These are phyloP conservation scores for Ustilago crameri DNA, from an alignment of 1,284 basidiomycete genomes.

Conservation along the genomic window DNA sequence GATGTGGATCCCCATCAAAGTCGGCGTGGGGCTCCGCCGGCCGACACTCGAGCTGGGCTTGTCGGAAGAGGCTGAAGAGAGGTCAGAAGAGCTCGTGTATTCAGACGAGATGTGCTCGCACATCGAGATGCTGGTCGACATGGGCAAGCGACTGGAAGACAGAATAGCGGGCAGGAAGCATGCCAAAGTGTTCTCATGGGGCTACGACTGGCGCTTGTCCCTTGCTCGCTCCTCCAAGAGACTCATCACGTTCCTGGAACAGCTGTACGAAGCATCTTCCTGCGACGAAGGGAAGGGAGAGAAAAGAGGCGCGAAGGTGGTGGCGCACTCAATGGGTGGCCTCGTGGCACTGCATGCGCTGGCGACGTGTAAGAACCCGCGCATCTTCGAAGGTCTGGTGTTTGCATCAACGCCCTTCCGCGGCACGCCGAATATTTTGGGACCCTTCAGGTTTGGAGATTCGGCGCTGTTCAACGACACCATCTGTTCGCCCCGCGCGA, in stretches of 20 bases:
- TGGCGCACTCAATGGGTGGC: conserved; percentile 69
- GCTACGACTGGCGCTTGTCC: conserved; percentile 66
- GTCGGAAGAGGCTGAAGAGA: conserved; percentile 48
- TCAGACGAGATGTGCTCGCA: conserved; percentile 58
- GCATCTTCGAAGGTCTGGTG: conserved; percentile 63
- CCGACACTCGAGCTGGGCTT: conserved; percentile 64
- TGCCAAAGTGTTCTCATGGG: conserved; percentile 60
- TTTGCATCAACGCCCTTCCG: conserved; percentile 66
- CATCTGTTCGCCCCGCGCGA: conserved; percentile 63
- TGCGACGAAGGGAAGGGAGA: neutral
- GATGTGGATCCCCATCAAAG: conserved; percentile 66
- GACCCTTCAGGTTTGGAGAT: conserved; percentile 66
- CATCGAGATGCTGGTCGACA: conserved; percentile 63
- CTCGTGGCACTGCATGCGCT: conserved; percentile 67
- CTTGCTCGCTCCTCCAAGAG: conserved; percentile 28
- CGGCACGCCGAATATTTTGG: conserved; percentile 67
- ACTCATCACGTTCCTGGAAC: conserved; percentile 27
- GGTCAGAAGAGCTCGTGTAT: conserved; percentile 59
- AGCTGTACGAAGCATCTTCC: conserved; percentile 51
- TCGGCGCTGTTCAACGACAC: conserved; percentile 59
- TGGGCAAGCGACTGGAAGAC: conserved; percentile 60
- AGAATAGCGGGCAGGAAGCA: conserved; percentile 35
- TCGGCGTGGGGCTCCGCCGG: conserved; percentile 61
- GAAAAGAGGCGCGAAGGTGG: conserved; percentile 63
- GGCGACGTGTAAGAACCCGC: conserved; percentile 55